Percentiles rank a stretch among this genome's conserved stretches.
phyloP scores from a whole-genome alignment of 1,284 basidiomycete genomes.

The Tausonia pullulans region DNA sequence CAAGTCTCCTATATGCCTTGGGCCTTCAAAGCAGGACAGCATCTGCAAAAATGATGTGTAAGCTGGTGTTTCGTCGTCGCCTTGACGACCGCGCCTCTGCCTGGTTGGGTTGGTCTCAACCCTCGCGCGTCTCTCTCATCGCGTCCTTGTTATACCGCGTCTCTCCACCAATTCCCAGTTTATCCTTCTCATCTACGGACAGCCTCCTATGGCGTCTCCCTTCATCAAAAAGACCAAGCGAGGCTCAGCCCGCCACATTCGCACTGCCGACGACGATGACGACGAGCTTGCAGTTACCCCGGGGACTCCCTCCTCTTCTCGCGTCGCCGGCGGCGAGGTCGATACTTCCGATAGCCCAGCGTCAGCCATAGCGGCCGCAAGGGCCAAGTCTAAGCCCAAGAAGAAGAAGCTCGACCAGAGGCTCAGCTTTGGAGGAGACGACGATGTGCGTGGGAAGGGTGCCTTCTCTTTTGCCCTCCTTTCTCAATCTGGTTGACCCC shows the following conservation, averaged over 20 bases:
- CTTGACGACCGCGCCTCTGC: no score
- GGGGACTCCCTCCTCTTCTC: background rate
- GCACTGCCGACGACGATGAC: background rate
- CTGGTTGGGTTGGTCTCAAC: no score
- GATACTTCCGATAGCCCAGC: slow-evolving; percentile 6
- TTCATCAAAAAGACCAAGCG: slow-evolving; percentile 6
- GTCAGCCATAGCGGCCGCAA: slow-evolving; percentile 13
- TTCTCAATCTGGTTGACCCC: no score
- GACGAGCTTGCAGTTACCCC: background rate
- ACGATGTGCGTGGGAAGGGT: slow-evolving; percentile 28
- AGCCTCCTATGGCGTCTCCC: background rate
- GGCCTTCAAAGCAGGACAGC: no score
- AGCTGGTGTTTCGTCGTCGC: no score
- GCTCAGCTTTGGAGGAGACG: slow-evolving; percentile 67
- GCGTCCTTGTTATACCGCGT: no score
- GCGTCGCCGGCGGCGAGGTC: background rate
- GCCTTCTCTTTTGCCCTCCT: no score
- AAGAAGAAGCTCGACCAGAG: slow-evolving; percentile 47
- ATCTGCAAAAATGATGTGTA: no score
- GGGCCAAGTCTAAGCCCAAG: slow-evolving; percentile 7
- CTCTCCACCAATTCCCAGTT: no score
- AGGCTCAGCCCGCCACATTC: background rate
- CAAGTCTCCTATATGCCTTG: no score
- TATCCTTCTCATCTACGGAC: no score
- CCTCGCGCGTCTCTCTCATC: no score